A percentile compares a stretch with the other conserved stretches of the same genome.
phyloP scores from a whole-genome alignment of 192 early-diverging fungal species.

The Coemansia sp. region DNA sequence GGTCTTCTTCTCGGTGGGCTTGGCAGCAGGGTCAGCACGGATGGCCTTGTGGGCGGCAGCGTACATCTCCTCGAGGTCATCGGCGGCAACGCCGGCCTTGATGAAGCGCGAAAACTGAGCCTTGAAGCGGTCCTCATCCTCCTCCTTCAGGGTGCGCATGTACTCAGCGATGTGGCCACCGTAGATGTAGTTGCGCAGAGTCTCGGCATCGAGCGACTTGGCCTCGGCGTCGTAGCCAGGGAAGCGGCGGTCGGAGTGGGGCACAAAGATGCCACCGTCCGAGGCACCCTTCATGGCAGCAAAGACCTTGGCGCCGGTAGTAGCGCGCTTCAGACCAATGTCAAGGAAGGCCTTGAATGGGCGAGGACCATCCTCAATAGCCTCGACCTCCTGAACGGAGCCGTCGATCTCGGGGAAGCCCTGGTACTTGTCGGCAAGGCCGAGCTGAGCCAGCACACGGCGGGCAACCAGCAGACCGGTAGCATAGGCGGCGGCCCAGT shows the following conservation, averaged over 20 bases:
- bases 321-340: constrained; percentile 94
- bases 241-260: constrained; percentile 96
- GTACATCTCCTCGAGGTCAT: constrained; percentile 96
- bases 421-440: constrained; percentile 94
- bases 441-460: constrained; percentile 92
- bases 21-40: constrained; percentile 81
- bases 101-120: constrained; percentile 93
- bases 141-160: constrained; percentile 97
- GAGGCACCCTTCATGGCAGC: constrained; percentile 98
- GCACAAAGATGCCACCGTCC: constrained; percentile 97
- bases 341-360: constrained; percentile 99
- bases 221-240: constrained; percentile 88
- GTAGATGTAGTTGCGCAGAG: constrained; percentile 95
- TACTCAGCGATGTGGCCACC: constrained; percentile 97
- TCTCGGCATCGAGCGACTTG: constrained; percentile 90
- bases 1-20: constrained; percentile 69
- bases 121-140: constrained; percentile 98
- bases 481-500: constrained; percentile 99
- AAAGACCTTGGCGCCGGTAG: constrained; percentile 96
- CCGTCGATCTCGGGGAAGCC: constrained; percentile 92
- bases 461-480: constrained; percentile 97
- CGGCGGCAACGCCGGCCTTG: constrained; percentile 79
- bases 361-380: constrained; percentile 85
- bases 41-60: constrained; percentile 87
- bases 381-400: constrained; percentile 82